Conservation (phyloP, 2,329 filamentous ascomycete species). For the Aspergillus eucalypticola region DNA sequence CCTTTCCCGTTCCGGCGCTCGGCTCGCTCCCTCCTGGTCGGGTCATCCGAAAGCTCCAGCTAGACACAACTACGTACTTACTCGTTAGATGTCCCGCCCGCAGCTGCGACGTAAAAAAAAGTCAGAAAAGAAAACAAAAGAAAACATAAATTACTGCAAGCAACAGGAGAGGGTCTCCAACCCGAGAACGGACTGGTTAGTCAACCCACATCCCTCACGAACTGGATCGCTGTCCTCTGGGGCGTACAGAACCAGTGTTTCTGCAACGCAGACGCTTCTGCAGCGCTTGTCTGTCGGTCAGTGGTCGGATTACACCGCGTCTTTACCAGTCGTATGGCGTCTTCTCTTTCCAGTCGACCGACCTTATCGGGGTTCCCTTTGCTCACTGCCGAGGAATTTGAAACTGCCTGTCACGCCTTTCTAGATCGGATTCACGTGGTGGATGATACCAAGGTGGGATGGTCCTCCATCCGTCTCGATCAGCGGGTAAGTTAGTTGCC, state of each 20-base stretch:
- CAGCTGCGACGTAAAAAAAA: background rate
- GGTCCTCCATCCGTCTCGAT: constrained; percentile 35
- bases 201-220: background rate
- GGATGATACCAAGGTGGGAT: constrained; percentile 56
- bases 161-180: constrained; percentile 10
- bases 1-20: background rate
- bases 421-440: constrained; percentile 52
- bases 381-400: constrained; percentile 63
- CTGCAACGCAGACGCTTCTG: constrained; percentile 17
- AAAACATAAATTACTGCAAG: constrained; percentile 11
- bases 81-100: background rate
- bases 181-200: constrained; percentile 14
- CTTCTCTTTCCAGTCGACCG: constrained; percentile 1
- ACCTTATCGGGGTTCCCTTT: constrained; percentile 56
- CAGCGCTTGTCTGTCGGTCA: constrained; percentile 16
- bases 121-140: too few relatives aligned
- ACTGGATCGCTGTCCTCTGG: constrained; percentile 17
- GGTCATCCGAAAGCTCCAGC: background rate
- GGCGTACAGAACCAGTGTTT: constrained; percentile 4
- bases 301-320: constrained; percentile 18
- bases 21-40: background rate
- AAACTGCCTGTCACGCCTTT: constrained; percentile 64
- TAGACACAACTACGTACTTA: background rate
- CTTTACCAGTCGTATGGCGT: constrained; percentile 20
- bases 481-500: constrained; percentile 8